Percentiles rank a stretch among this genome's conserved stretches.
These are phyloP conservation scores for Ceratocystiopsis brevicomis DNA, from an alignment of 2,329 filamentous ascomycete species.

Conservation along the genomic window DNA sequence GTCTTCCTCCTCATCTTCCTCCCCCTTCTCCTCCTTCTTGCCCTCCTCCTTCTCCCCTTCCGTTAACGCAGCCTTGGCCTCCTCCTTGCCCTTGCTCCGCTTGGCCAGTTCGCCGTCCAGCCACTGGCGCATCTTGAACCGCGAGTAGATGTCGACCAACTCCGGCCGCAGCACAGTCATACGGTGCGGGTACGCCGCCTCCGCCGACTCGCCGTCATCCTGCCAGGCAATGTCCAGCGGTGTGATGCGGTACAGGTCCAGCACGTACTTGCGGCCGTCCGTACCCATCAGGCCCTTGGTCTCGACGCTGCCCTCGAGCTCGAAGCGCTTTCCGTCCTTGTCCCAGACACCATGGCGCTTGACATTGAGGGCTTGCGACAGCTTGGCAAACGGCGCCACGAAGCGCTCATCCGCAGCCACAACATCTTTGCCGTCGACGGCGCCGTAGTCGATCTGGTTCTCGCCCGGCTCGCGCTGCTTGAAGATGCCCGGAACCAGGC, in stretches of 20 bases:
- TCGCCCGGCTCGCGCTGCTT: slow-evolving; percentile 94
- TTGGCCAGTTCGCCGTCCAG: slow-evolving; percentile 60
- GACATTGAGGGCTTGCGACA: slow-evolving; percentile 76
- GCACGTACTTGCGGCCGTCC: slow-evolving; percentile 90
- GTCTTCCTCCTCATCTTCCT: too few relatives aligned
- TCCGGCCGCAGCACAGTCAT: slow-evolving; percentile 91
- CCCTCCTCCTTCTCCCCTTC: slow-evolving; percentile 13
- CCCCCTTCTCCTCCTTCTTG: slow-evolving; percentile 13
- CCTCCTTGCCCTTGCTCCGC: slow-evolving; percentile 26
- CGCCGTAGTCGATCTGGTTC: slow-evolving; percentile 97
- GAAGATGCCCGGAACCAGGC: slow-evolving; percentile 96
- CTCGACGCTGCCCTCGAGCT: slow-evolving; percentile 88
- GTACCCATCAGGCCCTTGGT: slow-evolving; percentile 96
- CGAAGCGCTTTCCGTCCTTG: slow-evolving; percentile 77
- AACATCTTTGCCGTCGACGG: slow-evolving; percentile 90
- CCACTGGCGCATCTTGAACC: slow-evolving; percentile 75
- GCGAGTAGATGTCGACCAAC: slow-evolving; percentile 70
- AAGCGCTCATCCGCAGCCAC: slow-evolving; percentile 84
- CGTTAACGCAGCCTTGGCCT: slow-evolving; percentile 14
- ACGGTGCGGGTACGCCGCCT: slow-evolving; percentile 64
- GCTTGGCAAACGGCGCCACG: slow-evolving; percentile 63
- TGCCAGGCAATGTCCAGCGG: slow-evolving; percentile 83
- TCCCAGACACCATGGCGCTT: slow-evolving; percentile 97
- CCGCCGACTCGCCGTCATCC: slow-evolving; percentile 41
- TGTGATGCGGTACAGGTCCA: slow-evolving; percentile 88